Evolutionary conservation across 1,284 basidiomycete genomes (phyloP), one percentile per base, ranked within the genome.

Genomic region (Athelia psychrophila): DNA sequence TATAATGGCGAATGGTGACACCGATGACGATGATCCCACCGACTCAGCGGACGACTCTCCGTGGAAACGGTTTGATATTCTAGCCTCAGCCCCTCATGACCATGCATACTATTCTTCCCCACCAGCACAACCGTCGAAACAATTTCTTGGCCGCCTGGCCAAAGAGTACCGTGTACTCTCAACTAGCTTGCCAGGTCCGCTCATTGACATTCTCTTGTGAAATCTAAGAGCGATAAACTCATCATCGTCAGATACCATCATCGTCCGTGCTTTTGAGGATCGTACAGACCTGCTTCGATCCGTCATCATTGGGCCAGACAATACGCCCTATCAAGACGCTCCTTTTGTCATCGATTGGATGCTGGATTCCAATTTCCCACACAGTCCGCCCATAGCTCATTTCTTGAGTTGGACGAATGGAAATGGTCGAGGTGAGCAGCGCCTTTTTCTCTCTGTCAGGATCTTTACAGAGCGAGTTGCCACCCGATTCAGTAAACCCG

Each of bases 331-430:
- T 61, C 84, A 93, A 66, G 88, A 96, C 67, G 93, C 93, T 19
- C 94, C 95, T 0, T 95, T 97, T 67, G 86, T 97, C 25, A 95
- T 97, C 54, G 95, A 98, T 70, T 93, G 95, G 81, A 87, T 88
- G 78, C 78, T 96, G 24, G 88, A 92, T 62, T 88, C 91, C 6
- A 85, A 87, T 62, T 98, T 94, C 67, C 95, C 95, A 2, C 79
- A 88, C 59, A 84, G 83, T 57, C 93, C 95, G 4, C 95, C 95
- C 0, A 76, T 86, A 42, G 95, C 95, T 3, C 88, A 93, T 70
- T 98, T 97, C 69, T 80, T 88, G 54, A 94, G 91, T 56, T 96
- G 94, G 90, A 97, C 95, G 10, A 92, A 93, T 65, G 94, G 93
- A 10, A 93, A 94, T 62, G 94, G 94, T 18, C 78, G 93, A 76